Conservation (phyloP, 2,329 filamentous ascomycete genomes). For the Scedosporium dehoogii region DNA sequence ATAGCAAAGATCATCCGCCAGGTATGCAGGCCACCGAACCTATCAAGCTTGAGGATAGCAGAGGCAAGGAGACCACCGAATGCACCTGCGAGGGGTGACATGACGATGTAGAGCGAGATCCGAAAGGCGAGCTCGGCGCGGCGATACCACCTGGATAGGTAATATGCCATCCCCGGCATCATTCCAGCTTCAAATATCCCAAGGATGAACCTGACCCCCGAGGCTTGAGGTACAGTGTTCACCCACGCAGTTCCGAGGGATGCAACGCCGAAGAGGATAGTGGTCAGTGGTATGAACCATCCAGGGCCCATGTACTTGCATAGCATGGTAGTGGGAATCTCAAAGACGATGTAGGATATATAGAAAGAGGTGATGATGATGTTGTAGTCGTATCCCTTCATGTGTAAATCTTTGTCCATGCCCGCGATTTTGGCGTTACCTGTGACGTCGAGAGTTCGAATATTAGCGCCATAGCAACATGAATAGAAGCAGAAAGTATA, state of each 20-base stretch:
- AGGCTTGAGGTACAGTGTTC: constrained; percentile 36
- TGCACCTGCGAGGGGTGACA: constrained; percentile 59
- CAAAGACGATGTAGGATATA: constrained; percentile 62
- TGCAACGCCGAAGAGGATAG: constrained; percentile 51
- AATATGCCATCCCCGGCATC: constrained; percentile 66
- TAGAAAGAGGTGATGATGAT: constrained; percentile 58
- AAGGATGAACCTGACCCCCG: constrained; percentile 56
- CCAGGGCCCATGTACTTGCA: constrained; percentile 65
- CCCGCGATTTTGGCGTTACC: constrained; percentile 61
- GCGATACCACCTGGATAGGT: constrained; percentile 63
- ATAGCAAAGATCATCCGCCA: constrained; percentile 66
- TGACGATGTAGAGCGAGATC: constrained; percentile 59
- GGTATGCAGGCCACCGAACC: constrained; percentile 43
- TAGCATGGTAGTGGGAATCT: constrained; percentile 57
- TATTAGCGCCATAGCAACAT: constrained; percentile 62
- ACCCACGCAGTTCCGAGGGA: constrained; percentile 60
- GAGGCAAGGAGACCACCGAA: constrained; percentile 60
- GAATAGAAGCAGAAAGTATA: not conserved
- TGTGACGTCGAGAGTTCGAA: constrained; percentile 52
- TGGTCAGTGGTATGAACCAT: constrained; percentile 57
- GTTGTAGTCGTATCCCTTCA: constrained; percentile 60
- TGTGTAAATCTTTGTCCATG: constrained; percentile 48
- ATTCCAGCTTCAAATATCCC: constrained; percentile 65
- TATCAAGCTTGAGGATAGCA: constrained; percentile 51
- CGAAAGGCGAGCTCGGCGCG: constrained; percentile 56